Percentiles rank a stretch among this genome's conserved stretches.
Evolutionary conservation across 495 filamentous ascomycete genomes (phyloP).

Genomic region (Daldinia vernicosa): DNA sequence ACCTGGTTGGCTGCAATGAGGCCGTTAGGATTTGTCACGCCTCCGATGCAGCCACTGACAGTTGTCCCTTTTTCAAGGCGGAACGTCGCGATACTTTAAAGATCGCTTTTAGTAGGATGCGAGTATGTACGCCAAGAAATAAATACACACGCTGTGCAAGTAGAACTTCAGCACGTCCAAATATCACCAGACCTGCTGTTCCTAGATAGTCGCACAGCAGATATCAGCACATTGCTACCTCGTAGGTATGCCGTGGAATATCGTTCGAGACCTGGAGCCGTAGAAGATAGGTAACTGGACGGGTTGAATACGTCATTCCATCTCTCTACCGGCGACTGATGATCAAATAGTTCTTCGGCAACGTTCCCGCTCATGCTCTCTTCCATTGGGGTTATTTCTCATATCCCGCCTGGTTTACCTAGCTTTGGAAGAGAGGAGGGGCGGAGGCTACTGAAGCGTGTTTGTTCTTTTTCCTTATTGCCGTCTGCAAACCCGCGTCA

Average conservation of each 20-base stretch:
- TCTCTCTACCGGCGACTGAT: not conserved
- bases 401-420: not conserved
- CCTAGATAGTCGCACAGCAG: conserved; percentile 22
- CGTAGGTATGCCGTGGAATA: conserved; percentile 1
- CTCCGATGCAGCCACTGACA: conserved; percentile 31
- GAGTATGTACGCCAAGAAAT: conserved; percentile 5
- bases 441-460: not conserved
- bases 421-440: not conserved
- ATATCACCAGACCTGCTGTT: not conserved
- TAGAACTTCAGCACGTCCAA: conserved; percentile 13
- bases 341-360: not conserved
- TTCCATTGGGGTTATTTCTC: not conserved
- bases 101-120: not conserved
- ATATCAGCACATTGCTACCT: conserved; percentile 7
- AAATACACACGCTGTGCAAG: conserved; percentile 8
- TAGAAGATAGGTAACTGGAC: not conserved
- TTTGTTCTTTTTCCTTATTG: conserved; percentile 11
- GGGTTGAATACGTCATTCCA: not conserved
- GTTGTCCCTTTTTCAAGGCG: conserved; percentile 14
- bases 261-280: not conserved
- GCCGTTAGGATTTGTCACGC: conserved; percentile 23
- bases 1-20: conserved; percentile 12
- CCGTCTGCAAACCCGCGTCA: not conserved
- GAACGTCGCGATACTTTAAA: conserved; percentile 13
- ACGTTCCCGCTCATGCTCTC: not conserved